These are phyloP conservation scores for Yarrowia galli DNA, from an alignment of 1,139 yeast species.

Conservation along the genomic window DNA sequence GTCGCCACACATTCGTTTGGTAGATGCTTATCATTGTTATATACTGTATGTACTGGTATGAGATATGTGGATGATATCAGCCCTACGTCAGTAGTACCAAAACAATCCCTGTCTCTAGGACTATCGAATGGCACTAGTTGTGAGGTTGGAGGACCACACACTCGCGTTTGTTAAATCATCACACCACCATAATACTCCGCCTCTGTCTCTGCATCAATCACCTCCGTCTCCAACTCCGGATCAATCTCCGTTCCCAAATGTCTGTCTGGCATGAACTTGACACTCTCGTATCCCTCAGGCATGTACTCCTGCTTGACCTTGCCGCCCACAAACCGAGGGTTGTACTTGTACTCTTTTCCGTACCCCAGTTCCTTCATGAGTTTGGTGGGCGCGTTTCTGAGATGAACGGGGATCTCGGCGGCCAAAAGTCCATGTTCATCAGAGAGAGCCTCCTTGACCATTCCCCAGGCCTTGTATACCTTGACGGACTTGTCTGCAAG, in stretches of 20 bases:
- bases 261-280: constrained; percentile 53
- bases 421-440: constrained; percentile 68
- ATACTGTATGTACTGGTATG: too few species aligned
- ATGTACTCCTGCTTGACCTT: constrained; percentile 65
- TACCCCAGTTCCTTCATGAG: constrained; percentile 90
- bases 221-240: constrained; percentile 39
- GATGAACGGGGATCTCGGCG: constrained; percentile 59
- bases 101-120: too few species aligned
- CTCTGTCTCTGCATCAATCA: constrained; percentile 1
- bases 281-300: constrained; percentile 49
- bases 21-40: too few species aligned
- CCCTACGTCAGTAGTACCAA: too few species aligned
- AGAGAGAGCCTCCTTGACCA: constrained; percentile 64
- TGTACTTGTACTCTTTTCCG: constrained; percentile 83
- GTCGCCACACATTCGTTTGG: too few species aligned
- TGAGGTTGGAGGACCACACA: too few species aligned
- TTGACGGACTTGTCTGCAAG: constrained; percentile 85
- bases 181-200: constrained; percentile 34
- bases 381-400: constrained; percentile 92
- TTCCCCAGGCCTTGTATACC: constrained; percentile 78
- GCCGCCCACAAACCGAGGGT: constrained; percentile 80
- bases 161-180: too few species aligned
- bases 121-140: too few species aligned
- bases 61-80: too few species aligned
- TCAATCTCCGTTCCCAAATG: constrained; percentile 52